Percentiles rank a stretch among this genome's conserved stretches.
phyloP scores from a whole-genome alignment of 1,284 basidiomycete genomes.

The Cutaneotrichosporon sp. region DNA sequence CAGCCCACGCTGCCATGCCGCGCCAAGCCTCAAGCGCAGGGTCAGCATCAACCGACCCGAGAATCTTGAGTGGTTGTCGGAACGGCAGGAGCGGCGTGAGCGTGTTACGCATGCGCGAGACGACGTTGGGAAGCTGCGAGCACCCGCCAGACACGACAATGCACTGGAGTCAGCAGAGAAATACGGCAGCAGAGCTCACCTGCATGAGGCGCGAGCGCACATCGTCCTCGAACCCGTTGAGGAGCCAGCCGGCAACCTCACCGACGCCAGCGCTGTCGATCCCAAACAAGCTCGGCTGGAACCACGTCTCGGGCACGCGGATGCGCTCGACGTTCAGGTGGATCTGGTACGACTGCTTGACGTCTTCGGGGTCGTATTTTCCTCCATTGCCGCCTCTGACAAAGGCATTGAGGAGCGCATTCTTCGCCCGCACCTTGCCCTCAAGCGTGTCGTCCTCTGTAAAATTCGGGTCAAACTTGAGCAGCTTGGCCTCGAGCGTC shows the following conservation, averaged over 20 bases:
- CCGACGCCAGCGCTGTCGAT: slow-evolving; percentile 91
- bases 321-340: slow-evolving; percentile 93
- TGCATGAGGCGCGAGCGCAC: slow-evolving; percentile 65
- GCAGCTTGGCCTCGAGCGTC: slow-evolving; percentile 74
- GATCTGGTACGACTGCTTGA: slow-evolving; percentile 69
- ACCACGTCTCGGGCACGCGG: slow-evolving; percentile 89
- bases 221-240: slow-evolving; percentile 71
- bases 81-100: slow-evolving; percentile 79
- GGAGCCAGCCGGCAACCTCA: slow-evolving; percentile 81
- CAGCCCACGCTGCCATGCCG: slow-evolving; percentile 83
- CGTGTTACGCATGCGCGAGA: slow-evolving; percentile 65
- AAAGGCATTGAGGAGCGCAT: slow-evolving; percentile 81
- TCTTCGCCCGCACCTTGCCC: slow-evolving; percentile 70
- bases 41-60: slow-evolving; percentile 59
- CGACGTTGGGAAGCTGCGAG: slow-evolving; percentile 70
- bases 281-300: slow-evolving; percentile 89
- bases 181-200: slow-evolving; percentile 41
- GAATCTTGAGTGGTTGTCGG: slow-evolving; percentile 66
- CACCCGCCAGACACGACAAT: slow-evolving; percentile 88
- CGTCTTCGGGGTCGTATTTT: slow-evolving; percentile 59
- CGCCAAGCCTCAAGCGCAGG: slow-evolving; percentile 80
- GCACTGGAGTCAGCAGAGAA: slow-evolving; percentile 59
- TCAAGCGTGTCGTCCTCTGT: slow-evolving; percentile 77
- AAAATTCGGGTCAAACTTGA: slow-evolving; percentile 81
- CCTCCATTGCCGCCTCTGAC: slow-evolving; percentile 61